These are phyloP conservation scores for Coprinopsis strossmayeri DNA, from an alignment of 768 basidiomycete genomes.

Conservation along the genomic window DNA sequence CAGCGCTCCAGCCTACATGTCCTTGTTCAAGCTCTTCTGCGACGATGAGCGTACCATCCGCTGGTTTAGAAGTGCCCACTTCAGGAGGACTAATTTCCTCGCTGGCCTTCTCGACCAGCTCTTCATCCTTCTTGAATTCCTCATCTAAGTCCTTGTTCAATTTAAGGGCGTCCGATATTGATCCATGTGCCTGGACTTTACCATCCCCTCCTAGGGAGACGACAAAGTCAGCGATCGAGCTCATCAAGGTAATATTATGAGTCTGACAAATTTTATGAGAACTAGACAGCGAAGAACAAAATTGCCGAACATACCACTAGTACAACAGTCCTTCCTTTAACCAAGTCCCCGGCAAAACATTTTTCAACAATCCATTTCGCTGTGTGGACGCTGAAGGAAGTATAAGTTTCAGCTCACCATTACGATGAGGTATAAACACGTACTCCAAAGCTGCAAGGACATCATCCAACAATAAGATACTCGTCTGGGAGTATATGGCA, in stretches of 20 bases:
- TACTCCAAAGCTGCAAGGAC: slow-evolving; percentile 58
- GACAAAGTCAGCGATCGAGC: slow-evolving; percentile 46
- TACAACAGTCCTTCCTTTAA: slow-evolving; percentile 72
- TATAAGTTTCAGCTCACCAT: not conserved
- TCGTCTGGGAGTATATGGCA: slow-evolving; percentile 41
- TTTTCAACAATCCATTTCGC: slow-evolving; percentile 75
- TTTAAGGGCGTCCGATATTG: slow-evolving; percentile 37
- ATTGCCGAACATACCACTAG: slow-evolving; percentile 48
- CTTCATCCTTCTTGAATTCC: slow-evolving; percentile 10
- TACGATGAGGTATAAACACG: not conserved
- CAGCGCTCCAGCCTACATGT: slow-evolving; percentile 45
- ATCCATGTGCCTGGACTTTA: slow-evolving; percentile 39
- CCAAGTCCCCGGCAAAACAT: slow-evolving; percentile 71
- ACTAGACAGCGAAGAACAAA: not conserved
- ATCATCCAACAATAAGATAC: slow-evolving; percentile 66
- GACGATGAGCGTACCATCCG: slow-evolving; percentile 51
- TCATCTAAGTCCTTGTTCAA: slow-evolving; percentile 19
- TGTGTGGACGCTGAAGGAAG: slow-evolving; percentile 54
- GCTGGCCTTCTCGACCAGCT: slow-evolving; percentile 6
- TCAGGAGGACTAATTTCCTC: slow-evolving; percentile 21
- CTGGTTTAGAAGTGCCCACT: slow-evolving; percentile 17
- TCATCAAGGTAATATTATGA: slow-evolving; percentile 43
- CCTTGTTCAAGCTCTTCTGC: slow-evolving; percentile 58
- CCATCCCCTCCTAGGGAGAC: slow-evolving; percentile 51
- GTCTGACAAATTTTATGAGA: slow-evolving; percentile 17